Evolutionary conservation across 768 basidiomycete species (phyloP), one percentile per base, ranked within the genome.

Genomic region (Tricholoma sp.): DNA sequence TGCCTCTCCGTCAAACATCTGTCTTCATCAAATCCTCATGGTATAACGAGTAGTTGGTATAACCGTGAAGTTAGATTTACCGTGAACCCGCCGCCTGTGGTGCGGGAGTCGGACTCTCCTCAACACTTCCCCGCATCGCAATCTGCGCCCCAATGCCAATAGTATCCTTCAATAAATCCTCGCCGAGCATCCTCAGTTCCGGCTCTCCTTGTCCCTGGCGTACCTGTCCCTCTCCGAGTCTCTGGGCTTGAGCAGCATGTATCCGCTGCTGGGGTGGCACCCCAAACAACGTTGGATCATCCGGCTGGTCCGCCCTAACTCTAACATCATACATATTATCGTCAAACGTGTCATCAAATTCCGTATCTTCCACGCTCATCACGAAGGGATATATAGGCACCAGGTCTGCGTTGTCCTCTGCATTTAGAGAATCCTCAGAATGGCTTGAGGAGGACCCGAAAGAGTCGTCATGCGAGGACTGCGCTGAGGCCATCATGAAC

Each of bases 221-320:
- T 5, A 3, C 24, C 5, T 64, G 45, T 14, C 45, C 11, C 11
- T 22, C 12, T 1, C 14, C 58, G 52, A 66, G 43, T 49, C 46
- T 54, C 56, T 51, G 58, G 62, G 37, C 57, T 57, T 59, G 59
- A 11, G 59, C 60, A 50, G 60, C 66, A 35, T 66, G 67, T 57
- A 69, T 66, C 49, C 83, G 72, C 58, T 79, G 79, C 34, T 75
- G 80, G 39, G 83, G 84, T 8, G 79, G 79, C 10, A 83, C 80
- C 14, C 89, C 89, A 70, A 91, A 90, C 54, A 90, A 70, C 11
- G 89, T 89, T 68, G 89, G 86, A 63, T 85, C 83, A 51, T 77
- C 73, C 22, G 60, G 65, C 39, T 67, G 70, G n/a, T 66, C 72
- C 35, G 73, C 72, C 51, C 67, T 72, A 56, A 69, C 70, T 57